A percentile compares a stretch with the other conserved stretches of the same genome.
These are phyloP conservation scores for Sarocladium oryzae DNA, from an alignment of 2,329 filamentous ascomycete species.

Conservation along the genomic window DNA sequence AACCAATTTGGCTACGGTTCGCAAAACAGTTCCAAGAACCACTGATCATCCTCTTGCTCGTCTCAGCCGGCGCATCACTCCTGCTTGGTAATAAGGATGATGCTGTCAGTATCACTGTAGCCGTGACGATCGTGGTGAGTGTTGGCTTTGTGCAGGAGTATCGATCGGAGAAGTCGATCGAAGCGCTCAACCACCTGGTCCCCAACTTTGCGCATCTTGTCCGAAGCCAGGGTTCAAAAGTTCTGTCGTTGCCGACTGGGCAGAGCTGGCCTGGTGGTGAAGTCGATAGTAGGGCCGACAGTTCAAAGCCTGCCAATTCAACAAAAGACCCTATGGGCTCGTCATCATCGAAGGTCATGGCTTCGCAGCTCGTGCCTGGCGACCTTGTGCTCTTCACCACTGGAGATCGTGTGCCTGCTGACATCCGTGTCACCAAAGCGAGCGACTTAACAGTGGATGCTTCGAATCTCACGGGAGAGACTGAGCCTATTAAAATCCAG, in stretches of 20 bases:
- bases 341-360: constrained; percentile 77
- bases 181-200: constrained; percentile 87
- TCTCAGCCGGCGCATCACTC: constrained; percentile 81
- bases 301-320: background rate
- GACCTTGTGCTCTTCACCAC: constrained; percentile 93
- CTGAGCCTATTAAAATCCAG: constrained; percentile 80
- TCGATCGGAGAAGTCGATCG: constrained; percentile 92
- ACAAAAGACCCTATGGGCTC: constrained; percentile 55
- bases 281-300: background rate
- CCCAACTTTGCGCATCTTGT: constrained; percentile 96
- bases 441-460: constrained; percentile 90
- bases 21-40: constrained; percentile 96
- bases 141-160: constrained; percentile 98
- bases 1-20: constrained; percentile 92
- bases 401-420: constrained; percentile 91
- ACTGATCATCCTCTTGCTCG: constrained; percentile 83
- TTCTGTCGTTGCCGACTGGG: constrained; percentile 10
- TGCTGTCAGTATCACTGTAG: constrained; percentile 89
- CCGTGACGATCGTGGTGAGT: constrained; percentile 92
- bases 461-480: constrained; percentile 94
- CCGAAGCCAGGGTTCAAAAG: constrained; percentile 44
- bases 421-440: constrained; percentile 87
- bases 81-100: constrained; percentile 92
- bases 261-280: constrained; percentile 25
- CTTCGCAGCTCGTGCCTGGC: constrained; percentile 80